Conservation (phyloP, 495 filamentous ascomycete genomes). For the Penicillium desertorum region DNA sequence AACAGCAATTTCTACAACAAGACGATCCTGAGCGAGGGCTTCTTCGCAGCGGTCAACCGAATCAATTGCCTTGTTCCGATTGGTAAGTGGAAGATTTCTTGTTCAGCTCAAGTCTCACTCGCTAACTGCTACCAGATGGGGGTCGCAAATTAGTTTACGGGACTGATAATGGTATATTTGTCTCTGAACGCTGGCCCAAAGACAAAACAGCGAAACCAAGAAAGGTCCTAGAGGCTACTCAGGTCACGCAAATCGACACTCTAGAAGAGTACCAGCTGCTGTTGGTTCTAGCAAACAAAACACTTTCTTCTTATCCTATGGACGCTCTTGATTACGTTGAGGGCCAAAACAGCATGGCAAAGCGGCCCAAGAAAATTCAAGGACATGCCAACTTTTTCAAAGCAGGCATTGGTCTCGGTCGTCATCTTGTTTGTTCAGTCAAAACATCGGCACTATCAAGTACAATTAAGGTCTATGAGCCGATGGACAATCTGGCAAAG, state of each 20-base stretch:
- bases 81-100: conserved; percentile 51
- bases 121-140: conserved; percentile 65
- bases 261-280: conserved; percentile 91
- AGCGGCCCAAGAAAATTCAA: conserved; percentile 95
- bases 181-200: conserved; percentile 87
- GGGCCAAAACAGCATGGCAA: conserved; percentile 64
- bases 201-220: conserved; percentile 72
- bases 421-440: conserved; percentile 92
- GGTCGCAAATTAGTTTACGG: conserved; percentile 91
- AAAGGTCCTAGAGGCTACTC: conserved; percentile 78
- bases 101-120: background rate
- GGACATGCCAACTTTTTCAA: conserved; percentile 98
- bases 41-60: conserved; percentile 76
- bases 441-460: conserved; percentile 86
- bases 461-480: conserved; percentile 97
- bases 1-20: conserved; percentile 91
- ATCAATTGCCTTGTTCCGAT: conserved; percentile 93
- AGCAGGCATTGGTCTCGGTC: conserved; percentile 88
- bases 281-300: conserved; percentile 90
- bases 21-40: conserved; percentile 76
- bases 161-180: conserved; percentile 88
- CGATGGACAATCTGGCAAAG: conserved; percentile 85
- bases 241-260: conserved; percentile 93
- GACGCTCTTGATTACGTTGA: conserved; percentile 83
- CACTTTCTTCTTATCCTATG: conserved; percentile 80